phyloP scores from a whole-genome alignment of 2,329 filamentous ascomycete species.

The Aspergillus sp. region DNA sequence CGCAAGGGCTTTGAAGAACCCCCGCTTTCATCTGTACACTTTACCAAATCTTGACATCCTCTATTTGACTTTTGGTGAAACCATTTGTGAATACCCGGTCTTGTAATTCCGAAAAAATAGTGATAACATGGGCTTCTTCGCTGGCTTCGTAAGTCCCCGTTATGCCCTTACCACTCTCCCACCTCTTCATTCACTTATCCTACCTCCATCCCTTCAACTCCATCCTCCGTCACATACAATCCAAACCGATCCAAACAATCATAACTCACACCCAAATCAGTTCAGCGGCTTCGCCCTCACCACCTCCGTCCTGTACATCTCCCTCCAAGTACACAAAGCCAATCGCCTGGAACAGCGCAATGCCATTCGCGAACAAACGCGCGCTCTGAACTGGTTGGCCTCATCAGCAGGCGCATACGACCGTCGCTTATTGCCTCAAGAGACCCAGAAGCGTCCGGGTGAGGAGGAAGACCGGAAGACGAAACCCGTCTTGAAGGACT shows the following conservation, averaged over 20 bases:
- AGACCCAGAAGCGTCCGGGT: not conserved
- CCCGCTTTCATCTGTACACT: not conserved
- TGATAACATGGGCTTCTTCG: conserved; percentile 24
- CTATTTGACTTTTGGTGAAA: not conserved
- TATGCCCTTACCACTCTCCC: not conserved
- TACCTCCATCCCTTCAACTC: not conserved
- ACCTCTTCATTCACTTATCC: not conserved
- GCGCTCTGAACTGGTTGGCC: conserved; percentile 44
- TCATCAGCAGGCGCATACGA: conserved; percentile 39
- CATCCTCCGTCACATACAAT: not conserved
- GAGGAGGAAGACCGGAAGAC: not conserved
- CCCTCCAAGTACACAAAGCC: conserved; percentile 68
- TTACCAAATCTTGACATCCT: not conserved
- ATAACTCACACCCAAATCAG: conserved; percentile 32
- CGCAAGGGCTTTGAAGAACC: not conserved
- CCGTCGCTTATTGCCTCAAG: conserved; percentile 29
- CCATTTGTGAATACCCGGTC: not conserved
- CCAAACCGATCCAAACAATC: not conserved
- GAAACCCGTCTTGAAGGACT: conserved; percentile 59
- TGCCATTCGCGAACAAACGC: conserved; percentile 48
- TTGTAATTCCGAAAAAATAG: not conserved
- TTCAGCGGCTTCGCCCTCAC: conserved; percentile 76
- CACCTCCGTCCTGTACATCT: conserved; percentile 71
- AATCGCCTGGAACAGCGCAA: conserved; percentile 58
- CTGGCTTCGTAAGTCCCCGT: conserved; percentile 64